Evolutionary conservation across 148 eudicot species (phyloP), one percentile per base, ranked within the genome.

Genomic region (Nepenthes mirabilis): DNA sequence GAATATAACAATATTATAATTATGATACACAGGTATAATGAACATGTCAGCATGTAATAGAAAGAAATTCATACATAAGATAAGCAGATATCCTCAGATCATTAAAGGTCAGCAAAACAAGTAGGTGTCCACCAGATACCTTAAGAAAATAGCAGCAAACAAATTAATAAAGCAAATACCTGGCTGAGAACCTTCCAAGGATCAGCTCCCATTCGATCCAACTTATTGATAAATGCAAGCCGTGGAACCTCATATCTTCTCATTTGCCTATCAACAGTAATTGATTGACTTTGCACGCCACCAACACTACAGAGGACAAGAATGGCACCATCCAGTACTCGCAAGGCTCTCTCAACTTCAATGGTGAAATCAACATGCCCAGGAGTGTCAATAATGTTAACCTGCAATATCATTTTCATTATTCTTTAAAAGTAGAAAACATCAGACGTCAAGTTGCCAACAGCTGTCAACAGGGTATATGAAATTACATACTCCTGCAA

Each of bases 321-420:
- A 62, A 93, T 77, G 71, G 98, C 98, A 48, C 98, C 98, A 86
- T 93, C 98, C 68, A 93, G 91, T 40, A 93, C 98, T 72, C 98
- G 96, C 75, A 93, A 77, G 54, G 98, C 98, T 67, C 98, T 87
- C 78, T 93, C 98, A 53, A 93, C 98, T 79, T 93, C 98, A 79
- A 88, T 93, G 61, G 98, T 93, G 75, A 93, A 93, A 72, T 93
- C 98, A 61, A 93, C 98, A 68, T 93, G 98, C 36, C 98, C 96
- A 0, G 98, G 98, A 33, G 98, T 93, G 70, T 93, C 98, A 52
- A 93, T 93, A 67, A 93, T 88, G 70, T 93, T 93, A 70, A 93
- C 83, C 98, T 93, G 72, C 64, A 66, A 74, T 10, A 66, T 10
- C 61, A 75, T 9, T 48, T 37, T 40, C 8, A 8, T 40, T 40